Evolutionary conservation across 352 stramenopile genomes (phyloP).

Genomic region (Halophytophthora polymorphica): DNA sequence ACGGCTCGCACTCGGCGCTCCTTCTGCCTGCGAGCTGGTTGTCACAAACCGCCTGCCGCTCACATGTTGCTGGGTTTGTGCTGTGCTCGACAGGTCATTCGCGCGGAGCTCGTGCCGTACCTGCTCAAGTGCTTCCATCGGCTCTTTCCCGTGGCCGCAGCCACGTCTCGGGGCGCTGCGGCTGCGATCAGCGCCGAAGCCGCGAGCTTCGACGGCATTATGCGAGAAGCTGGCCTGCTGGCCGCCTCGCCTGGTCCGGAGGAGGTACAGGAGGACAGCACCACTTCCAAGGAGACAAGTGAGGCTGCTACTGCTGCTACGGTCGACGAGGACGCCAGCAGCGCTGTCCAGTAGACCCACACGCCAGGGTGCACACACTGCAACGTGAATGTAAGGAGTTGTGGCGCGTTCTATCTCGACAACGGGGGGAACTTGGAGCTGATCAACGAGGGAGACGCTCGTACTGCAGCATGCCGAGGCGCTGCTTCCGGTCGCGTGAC

Average conservation of each 20-base stretch:
- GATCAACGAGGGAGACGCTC: too few relatives aligned
- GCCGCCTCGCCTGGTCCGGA: not conserved
- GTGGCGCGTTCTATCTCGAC: too few relatives aligned
- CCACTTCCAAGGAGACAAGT: too few relatives aligned
- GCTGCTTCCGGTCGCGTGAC: too few relatives aligned
- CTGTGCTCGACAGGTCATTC: constrained; percentile 37
- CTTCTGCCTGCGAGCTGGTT: too few relatives aligned
- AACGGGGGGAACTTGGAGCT: too few relatives aligned
- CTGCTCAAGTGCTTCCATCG: constrained; percentile 72
- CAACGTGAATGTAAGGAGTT: too few relatives aligned
- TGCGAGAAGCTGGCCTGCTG: constrained; percentile 41
- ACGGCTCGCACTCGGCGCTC: too few relatives aligned
- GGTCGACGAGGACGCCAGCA: too few relatives aligned
- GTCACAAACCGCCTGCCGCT: not conserved
- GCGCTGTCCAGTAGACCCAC: too few relatives aligned
- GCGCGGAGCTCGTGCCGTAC: constrained; percentile 57
- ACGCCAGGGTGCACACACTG: too few relatives aligned
- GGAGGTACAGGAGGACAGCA: constrained; percentile 3
- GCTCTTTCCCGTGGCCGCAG: constrained; percentile 46
- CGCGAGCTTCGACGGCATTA: constrained; percentile 39
- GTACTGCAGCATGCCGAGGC: too few relatives aligned
- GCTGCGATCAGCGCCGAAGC: constrained; percentile 21
- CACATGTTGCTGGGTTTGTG: not conserved
- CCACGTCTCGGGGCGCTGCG: constrained; percentile 16
- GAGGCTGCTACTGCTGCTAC: not conserved